These are phyloP conservation scores for Diaporthe ilicicola DNA, from an alignment of 2,329 filamentous ascomycete genomes.

Conservation along the genomic window DNA sequence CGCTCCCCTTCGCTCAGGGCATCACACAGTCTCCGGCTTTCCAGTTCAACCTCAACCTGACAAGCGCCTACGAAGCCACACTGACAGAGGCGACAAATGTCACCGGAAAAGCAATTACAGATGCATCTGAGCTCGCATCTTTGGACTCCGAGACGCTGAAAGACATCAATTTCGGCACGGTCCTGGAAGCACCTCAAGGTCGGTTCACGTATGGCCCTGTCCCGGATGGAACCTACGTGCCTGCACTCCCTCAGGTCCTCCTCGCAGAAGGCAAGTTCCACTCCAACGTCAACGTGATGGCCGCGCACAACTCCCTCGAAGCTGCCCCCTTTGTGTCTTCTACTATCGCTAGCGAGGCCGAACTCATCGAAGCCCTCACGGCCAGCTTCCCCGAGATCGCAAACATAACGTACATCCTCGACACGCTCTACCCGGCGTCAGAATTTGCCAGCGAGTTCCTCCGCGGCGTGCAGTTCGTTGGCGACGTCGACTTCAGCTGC, in stretches of 20 bases:
- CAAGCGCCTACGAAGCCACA: slow-evolving; percentile 39
- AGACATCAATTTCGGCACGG: slow-evolving; percentile 37
- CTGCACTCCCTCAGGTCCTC: slow-evolving; percentile 39
- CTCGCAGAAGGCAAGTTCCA: slow-evolving; percentile 43
- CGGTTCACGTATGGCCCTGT: slow-evolving; percentile 43
- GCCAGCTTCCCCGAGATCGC: slow-evolving; percentile 34
- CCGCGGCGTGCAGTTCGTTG: slow-evolving; percentile 50
- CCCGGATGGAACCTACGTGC: slow-evolving; percentile 42
- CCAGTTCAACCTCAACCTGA: slow-evolving; percentile 46
- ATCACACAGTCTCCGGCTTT: slow-evolving; percentile 47
- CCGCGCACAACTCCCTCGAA: slow-evolving; percentile 56
- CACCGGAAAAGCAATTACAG: slow-evolving; percentile 40
- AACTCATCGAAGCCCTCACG: slow-evolving; percentile 49
- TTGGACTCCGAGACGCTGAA: slow-evolving; percentile 36
- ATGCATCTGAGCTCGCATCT: slow-evolving; percentile 42
- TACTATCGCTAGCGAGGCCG: slow-evolving; percentile 49
- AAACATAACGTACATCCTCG: slow-evolving; percentile 51
- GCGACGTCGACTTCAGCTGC: slow-evolving; percentile 58
- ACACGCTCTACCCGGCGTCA: slow-evolving; percentile 47
- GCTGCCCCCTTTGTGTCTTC: slow-evolving; percentile 51
- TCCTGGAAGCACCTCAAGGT: slow-evolving; percentile 37
- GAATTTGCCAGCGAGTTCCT: slow-evolving; percentile 54
- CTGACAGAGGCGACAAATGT: slow-evolving; percentile 17
- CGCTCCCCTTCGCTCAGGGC: slow-evolving; percentile 51
- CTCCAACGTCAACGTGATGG: slow-evolving; percentile 54